phyloP scores from a whole-genome alignment of 805 yeast genomes.

The Torulaspora gathmanii region DNA sequence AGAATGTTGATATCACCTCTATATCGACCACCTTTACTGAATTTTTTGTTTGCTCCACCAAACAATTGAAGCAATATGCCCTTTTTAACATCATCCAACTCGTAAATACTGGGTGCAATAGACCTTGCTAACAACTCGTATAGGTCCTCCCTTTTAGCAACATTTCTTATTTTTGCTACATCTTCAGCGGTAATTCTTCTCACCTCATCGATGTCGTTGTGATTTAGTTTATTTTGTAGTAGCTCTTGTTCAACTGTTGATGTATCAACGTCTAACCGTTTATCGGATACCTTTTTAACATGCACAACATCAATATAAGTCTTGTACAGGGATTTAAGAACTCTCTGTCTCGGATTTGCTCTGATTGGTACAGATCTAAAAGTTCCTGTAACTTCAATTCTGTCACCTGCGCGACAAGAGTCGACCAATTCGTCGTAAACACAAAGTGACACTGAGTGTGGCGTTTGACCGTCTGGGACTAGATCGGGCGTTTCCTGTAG shows the following conservation, averaged over 20 bases:
- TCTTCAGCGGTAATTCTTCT: conserved; percentile 68
- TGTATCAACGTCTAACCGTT: conserved; percentile 73
- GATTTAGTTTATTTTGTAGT: conserved; percentile 47
- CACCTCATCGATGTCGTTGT: conserved; percentile 66
- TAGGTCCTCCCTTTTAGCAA: conserved; percentile 66
- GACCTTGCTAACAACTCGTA: conserved; percentile 86
- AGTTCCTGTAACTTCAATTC: conserved; percentile 92
- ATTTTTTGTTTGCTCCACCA: conserved; percentile 91
- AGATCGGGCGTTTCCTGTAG: conserved; percentile 94
- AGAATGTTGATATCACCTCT: conserved; percentile 93
- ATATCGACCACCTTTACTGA: conserved; percentile 85
- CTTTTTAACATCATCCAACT: conserved; percentile 93
- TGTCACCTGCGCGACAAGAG: conserved; percentile 91
- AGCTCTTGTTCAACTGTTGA: conserved; percentile 49
- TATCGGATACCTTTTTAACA: conserved; percentile 77
- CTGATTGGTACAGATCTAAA: conserved; percentile 91
- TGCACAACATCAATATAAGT: conserved; percentile 94
- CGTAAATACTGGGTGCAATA: conserved; percentile 94
- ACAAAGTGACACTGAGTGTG: conserved; percentile 90
- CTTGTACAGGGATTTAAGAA: conserved; percentile 78
- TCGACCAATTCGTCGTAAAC: conserved; percentile 96
- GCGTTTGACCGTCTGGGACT: conserved; percentile 98
- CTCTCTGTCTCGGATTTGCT: conserved; percentile 77
- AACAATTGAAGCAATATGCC: conserved; percentile 89
- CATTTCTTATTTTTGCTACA: conserved; percentile 54